These are phyloP conservation scores for Venturia effusa DNA, from an alignment of 2,329 filamentous ascomycete genomes.

Conservation along the genomic window DNA sequence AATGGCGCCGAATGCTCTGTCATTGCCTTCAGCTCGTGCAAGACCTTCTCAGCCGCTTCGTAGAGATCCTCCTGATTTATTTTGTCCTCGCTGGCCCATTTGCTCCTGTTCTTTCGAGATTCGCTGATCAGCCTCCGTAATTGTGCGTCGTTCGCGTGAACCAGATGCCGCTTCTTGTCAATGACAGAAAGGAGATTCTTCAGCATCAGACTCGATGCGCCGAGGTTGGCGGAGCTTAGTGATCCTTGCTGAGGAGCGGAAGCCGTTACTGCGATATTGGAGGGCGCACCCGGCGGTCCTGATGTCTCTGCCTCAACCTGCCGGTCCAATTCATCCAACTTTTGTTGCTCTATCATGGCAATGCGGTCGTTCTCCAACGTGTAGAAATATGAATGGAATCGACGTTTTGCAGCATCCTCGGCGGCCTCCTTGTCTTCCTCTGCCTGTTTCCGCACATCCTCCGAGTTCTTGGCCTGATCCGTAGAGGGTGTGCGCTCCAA, in stretches of 20 bases:
- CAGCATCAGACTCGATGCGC: conserved; percentile 87
- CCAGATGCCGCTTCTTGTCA: conserved; percentile 81
- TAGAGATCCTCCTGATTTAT: conserved; percentile 97
- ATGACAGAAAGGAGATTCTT: conserved; percentile 96
- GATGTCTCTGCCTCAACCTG: conserved; percentile 95
- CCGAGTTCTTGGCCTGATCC: conserved; percentile 56
- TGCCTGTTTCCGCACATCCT: conserved; percentile 85
- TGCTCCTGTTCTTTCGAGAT: conserved; percentile 93
- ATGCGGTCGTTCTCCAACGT: conserved; percentile 90
- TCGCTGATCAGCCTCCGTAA: conserved; percentile 90
- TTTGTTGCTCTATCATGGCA: conserved; percentile 95
- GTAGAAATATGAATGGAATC: conserved; percentile 89
- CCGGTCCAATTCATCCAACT: conserved; percentile 90
- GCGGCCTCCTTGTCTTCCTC: conserved; percentile 86
- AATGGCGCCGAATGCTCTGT: conserved; percentile 98
- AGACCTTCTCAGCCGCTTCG: conserved; percentile 89
- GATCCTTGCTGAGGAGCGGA: conserved; percentile 65
- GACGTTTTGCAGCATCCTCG: conserved; percentile 78
- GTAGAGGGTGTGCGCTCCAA: conserved; percentile 43
- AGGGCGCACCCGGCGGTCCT: conserved; percentile 41
- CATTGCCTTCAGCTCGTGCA: conserved; percentile 93
- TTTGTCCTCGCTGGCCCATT: conserved; percentile 97
- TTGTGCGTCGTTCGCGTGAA: conserved; percentile 86
- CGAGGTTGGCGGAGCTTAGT: conserved; percentile 85
- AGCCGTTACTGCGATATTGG: conserved; percentile 38